Conservation (phyloP, 257 asterid genomes). For the Gardenia jasminoides region DNA sequence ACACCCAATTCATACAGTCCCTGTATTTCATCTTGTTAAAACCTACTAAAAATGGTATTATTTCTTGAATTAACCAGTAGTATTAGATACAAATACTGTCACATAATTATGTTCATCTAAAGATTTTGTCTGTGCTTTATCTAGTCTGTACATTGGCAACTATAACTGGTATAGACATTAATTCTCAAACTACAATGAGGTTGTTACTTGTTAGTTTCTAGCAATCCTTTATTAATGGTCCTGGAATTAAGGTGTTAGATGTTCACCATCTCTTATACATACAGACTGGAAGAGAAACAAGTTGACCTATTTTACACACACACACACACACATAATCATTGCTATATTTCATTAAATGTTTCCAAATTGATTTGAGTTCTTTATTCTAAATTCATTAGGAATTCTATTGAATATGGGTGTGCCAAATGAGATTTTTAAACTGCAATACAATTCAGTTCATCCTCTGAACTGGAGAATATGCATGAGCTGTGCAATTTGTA, state of each 20-base stretch:
- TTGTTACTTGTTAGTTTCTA: neutral
- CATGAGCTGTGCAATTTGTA: neutral
- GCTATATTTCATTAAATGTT: neutral
- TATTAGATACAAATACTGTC: neutral
- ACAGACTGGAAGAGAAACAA: neutral
- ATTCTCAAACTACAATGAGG: neutral
- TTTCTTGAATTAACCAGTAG: neutral
- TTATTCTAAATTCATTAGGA: neutral
- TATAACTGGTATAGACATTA: neutral
- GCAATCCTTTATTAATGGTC: neutral
- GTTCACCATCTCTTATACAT: neutral
- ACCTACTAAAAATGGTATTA: neutral
- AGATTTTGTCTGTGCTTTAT: neutral
- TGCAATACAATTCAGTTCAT: neutral
- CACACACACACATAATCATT: neutral
- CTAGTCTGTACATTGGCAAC: neutral
- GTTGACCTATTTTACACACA: neutral
- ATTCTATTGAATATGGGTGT: neutral
- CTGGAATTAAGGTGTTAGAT: neutral
- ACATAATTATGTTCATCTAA: neutral
- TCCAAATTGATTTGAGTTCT: neutral
- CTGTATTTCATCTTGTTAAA: neutral
- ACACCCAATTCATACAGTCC: neutral
- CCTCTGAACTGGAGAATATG: neutral
- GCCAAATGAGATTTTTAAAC: neutral